phyloP scores from a whole-genome alignment of 2,329 filamentous ascomycete species.

The Aspergillus transmontanensis region DNA sequence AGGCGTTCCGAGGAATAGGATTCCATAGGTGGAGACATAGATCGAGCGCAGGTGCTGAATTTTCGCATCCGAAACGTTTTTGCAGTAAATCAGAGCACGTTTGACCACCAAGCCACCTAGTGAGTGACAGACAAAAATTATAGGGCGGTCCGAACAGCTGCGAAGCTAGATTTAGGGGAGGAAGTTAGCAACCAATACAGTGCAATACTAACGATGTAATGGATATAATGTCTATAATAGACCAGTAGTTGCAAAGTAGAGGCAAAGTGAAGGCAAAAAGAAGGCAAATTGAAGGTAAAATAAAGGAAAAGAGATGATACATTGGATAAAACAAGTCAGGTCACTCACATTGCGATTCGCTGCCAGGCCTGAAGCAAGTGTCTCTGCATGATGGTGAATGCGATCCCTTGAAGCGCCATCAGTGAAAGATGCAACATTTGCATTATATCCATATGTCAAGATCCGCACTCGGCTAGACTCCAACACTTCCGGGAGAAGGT shows the following conservation, averaged over 20 bases:
- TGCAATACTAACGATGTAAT: not conserved
- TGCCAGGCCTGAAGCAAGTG: constrained; percentile 63
- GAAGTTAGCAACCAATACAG: not conserved
- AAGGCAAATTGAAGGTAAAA: no score
- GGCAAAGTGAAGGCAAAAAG: not conserved
- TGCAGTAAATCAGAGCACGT: constrained; percentile 67
- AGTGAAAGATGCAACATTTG: constrained; percentile 58
- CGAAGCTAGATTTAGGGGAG: constrained; percentile 33
- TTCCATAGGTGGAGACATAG: constrained; percentile 73
- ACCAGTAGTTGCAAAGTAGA: no score
- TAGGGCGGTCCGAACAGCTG: constrained; percentile 61
- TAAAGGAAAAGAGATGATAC: no score
- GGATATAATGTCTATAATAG: no score
- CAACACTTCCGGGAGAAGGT: constrained; percentile 66
- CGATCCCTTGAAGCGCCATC: constrained; percentile 64
- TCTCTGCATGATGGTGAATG: constrained; percentile 72
- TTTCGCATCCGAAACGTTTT: constrained; percentile 60
- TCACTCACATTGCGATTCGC: constrained; percentile 59
- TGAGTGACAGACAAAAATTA: constrained; percentile 76
- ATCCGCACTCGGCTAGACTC: constrained; percentile 62
- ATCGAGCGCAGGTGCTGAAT: constrained; percentile 68
- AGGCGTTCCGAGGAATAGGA: constrained; percentile 77
- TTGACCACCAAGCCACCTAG: constrained; percentile 74
- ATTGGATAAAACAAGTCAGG: not conserved
- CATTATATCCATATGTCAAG: constrained; percentile 74